A percentile compares a stretch with the other conserved stretches of the same genome.
Evolutionary conservation across 495 filamentous ascomycete species (phyloP).

Genomic region (Aeminium ludgeri): DNA sequence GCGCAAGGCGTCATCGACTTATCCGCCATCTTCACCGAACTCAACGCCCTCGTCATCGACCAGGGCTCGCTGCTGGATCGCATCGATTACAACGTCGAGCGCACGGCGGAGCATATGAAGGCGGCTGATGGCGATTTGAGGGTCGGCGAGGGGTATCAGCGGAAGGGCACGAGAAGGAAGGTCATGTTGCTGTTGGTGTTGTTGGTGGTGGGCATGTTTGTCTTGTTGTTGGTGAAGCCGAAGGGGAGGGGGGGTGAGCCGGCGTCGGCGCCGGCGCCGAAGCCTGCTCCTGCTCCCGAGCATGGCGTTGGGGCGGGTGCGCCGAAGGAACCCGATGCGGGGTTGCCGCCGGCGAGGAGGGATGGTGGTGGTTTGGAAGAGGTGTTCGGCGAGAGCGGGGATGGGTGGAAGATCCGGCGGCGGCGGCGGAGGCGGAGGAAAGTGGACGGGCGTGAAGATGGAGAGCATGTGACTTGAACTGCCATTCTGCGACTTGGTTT

Average conservation of each 20-base stretch:
- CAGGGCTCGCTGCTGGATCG: conserved; percentile 95
- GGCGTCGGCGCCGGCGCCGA: no score
- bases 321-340: no score
- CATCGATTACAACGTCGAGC: conserved; percentile 95
- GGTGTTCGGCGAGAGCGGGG: no score
- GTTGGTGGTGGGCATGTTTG: conserved; percentile 69
- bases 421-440: no score
- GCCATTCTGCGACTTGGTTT: no score
- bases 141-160: conserved; percentile 74
- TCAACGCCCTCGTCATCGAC: conserved; percentile 94
- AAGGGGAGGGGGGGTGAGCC: conserved; percentile 23
- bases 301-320: no score
- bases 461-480: no score
- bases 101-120: conserved; percentile 78
- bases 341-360: no score
- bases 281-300: no score
- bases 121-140: conserved; percentile 80
- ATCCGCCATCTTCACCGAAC: conserved; percentile 85
- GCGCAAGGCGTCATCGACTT: conserved; percentile 95
- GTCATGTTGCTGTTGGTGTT: conserved; percentile 73
- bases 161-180: conserved; percentile 74
- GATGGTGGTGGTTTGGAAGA: no score
- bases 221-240: conserved; percentile 72
- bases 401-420: no score
- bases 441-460: no score